Base-by-base conservation (phyloP, 2,329 filamentous ascomycete genomes). In the Tolypocladium album region DNA sequence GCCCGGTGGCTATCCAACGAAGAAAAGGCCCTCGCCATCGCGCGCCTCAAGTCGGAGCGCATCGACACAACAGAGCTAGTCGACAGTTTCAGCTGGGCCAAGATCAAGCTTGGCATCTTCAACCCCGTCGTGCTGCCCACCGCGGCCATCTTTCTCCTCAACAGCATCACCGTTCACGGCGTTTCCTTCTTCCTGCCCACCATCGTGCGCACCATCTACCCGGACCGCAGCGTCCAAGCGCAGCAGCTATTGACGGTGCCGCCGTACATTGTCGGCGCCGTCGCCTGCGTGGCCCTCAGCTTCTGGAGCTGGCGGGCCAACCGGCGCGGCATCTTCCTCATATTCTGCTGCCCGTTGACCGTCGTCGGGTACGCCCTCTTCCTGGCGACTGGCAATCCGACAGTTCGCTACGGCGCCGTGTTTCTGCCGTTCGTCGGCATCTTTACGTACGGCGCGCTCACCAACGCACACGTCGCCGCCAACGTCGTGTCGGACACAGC, bases 81-180 rank as follows among this genome's bases (percentile, higher is more conserved):
- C 20, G 85, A 88, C 66, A 79, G 80, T 57, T 75, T 88, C 20
- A 82, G 86, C 69, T 86, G 71, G 36, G 70, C 65, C 39, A 90
- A 89, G 73, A 76, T 83, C 0, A 66, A 83, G 47, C 77, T 78
- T 5, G 88, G 87, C 9, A 84, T 89, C 64, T 79, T 84, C 68
- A 85, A 79, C 64, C 88, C 88, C 0, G 79, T 88, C 11, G 71
- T 70, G 3, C 60, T 75, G 3, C 61, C 71, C 0, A 87, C 81
- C 0, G 70, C 82, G 0, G 71, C 83, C 63, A 80, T 87, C 63
- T 87, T 88, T 72, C 71, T 88, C 1, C 78, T 88, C 60, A 77
- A 85, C 76, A 88, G 86, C 71, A 83, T 90, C 68, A 90, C 87
- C 0, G 87, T 90, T 1, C 86, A 89, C 67, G 87, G 87, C 4